Evolutionary conservation across 352 stramenopile species (phyloP).

Genomic region (Phytophthora europaea): DNA sequence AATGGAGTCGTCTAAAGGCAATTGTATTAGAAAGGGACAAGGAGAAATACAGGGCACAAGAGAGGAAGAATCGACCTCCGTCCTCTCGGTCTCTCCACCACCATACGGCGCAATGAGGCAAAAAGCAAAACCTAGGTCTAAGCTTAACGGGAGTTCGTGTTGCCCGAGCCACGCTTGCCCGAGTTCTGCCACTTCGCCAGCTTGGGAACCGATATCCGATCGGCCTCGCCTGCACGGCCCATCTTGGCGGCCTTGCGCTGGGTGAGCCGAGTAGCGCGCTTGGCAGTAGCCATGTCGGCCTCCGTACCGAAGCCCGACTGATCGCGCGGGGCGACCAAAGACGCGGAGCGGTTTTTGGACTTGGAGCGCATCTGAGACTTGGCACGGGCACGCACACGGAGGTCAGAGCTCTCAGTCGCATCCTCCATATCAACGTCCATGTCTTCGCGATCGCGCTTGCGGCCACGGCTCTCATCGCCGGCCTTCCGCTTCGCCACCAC

Average conservation of each 20-base stretch:
- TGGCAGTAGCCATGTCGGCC: slow-evolving; percentile 48
- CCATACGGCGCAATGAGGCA: slow-evolving; percentile 25
- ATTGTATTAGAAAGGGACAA: slow-evolving; percentile 42
- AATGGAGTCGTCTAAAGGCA: slow-evolving; percentile 30
- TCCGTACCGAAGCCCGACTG: slow-evolving; percentile 76
- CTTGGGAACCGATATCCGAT: slow-evolving; percentile 85
- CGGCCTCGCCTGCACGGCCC: slow-evolving; percentile 81
- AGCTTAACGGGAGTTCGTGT: slow-evolving; percentile 80
- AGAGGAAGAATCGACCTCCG: slow-evolving; percentile 19
- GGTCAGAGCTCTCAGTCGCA: slow-evolving; percentile 77
- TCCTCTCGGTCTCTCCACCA: slow-evolving; percentile 33
- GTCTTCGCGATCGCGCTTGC: slow-evolving; percentile 88
- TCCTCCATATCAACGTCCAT: slow-evolving; percentile 93
- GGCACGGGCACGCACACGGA: slow-evolving; percentile 75
- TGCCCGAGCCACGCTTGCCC: slow-evolving; percentile 88
- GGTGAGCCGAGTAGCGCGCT: slow-evolving; percentile 60
- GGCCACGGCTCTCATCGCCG: slow-evolving; percentile 79
- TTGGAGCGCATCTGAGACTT: slow-evolving; percentile 81
- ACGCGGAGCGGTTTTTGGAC: slow-evolving; percentile 86
- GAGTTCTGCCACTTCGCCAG: slow-evolving; percentile 92
- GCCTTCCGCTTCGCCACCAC: slow-evolving; percentile 77
- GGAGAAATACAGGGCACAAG: slow-evolving; percentile 40
- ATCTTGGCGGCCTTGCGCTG: slow-evolving; percentile 88
- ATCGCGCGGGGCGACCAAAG: slow-evolving; percentile 79
- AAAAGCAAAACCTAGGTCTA: slow-evolving; percentile 24